Conservation (phyloP, 2,329 filamentous ascomycete species). For the Trichoderma cornu-damae region DNA sequence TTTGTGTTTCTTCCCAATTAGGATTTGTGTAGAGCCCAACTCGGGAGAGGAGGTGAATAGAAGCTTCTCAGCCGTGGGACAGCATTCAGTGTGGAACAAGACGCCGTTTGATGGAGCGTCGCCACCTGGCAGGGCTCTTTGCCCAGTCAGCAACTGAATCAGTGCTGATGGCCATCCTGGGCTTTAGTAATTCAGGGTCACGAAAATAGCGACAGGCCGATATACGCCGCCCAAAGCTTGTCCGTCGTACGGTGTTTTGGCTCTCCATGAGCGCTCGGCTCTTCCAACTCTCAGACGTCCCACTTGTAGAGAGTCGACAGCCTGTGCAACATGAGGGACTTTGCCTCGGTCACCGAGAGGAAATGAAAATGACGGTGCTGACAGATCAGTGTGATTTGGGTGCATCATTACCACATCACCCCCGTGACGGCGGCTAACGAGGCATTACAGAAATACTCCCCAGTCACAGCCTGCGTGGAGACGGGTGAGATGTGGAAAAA, state of each 20-base stretch:
- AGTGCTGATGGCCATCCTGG: background rate
- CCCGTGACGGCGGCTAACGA: conserved; percentile 8
- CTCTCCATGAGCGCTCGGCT: background rate
- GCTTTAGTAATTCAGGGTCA: background rate
- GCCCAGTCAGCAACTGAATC: background rate
- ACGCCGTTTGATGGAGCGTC: background rate
- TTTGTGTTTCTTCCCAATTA: background rate
- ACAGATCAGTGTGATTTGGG: background rate
- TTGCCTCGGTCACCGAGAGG: background rate
- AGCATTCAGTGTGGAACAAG: background rate
- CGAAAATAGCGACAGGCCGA: background rate
- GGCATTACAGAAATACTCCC: background rate
- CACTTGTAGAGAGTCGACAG: background rate
- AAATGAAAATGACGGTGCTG: conserved; percentile 6
- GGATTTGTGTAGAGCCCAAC: background rate
- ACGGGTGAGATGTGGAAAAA: conserved; percentile 1
- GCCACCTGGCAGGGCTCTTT: background rate
- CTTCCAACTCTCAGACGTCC: background rate
- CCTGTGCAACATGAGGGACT: background rate
- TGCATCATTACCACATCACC: conserved; percentile 2
- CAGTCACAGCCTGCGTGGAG: background rate
- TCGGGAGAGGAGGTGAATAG: background rate
- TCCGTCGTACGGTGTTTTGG: background rate
- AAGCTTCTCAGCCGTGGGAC: conserved; percentile 1
- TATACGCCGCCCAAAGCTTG: background rate